Percentiles rank a stretch among this genome's conserved stretches.
Conservation (phyloP, 805 yeast species). For the Hanseniaspora hatyaiensis region DNA sequence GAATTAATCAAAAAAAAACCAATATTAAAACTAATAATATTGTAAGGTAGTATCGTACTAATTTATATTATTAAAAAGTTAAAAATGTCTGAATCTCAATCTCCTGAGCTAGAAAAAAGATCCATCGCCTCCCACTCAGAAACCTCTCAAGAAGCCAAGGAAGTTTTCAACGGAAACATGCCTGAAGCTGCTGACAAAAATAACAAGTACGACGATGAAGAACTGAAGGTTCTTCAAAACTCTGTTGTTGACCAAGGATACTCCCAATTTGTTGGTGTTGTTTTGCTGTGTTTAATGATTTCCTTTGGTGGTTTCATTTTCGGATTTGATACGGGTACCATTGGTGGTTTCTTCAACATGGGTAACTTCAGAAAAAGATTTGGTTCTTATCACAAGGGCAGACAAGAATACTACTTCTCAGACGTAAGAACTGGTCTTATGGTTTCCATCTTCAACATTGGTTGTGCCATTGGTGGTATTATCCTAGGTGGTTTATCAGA, state of each 20-base stretch:
- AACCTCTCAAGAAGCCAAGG: neutral
- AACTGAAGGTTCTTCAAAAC: neutral
- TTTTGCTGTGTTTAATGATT: slow-evolving; percentile 26
- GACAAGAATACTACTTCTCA: slow-evolving; percentile 40
- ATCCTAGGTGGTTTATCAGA: slow-evolving; percentile 50
- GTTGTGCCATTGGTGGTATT: slow-evolving; percentile 66
- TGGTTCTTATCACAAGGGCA: slow-evolving; percentile 35
- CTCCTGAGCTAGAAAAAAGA: neutral
- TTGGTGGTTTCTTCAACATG: slow-evolving; percentile 56
- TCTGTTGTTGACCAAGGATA: slow-evolving; percentile 21
- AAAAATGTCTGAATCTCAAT: neutral
- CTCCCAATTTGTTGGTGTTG: slow-evolving; percentile 29
- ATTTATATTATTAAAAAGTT: no score
- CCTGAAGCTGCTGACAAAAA: neutral
- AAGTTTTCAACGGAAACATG: neutral
- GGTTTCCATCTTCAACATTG: slow-evolving; percentile 55
- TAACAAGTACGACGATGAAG: slow-evolving; percentile 2
- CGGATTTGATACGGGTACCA: slow-evolving; percentile 72
- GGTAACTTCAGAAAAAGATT: slow-evolving; percentile 47
- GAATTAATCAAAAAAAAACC: neutral
- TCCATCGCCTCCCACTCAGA: neutral
- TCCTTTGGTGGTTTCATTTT: slow-evolving; percentile 43
- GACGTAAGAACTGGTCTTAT: slow-evolving; percentile 47
- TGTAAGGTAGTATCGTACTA: no score
- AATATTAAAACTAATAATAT: neutral